Evolutionary conservation across 1,139 yeast genomes (phyloP), one percentile per base, ranked within the genome.

Genomic region (Magnusiomyces magnusii): DNA sequence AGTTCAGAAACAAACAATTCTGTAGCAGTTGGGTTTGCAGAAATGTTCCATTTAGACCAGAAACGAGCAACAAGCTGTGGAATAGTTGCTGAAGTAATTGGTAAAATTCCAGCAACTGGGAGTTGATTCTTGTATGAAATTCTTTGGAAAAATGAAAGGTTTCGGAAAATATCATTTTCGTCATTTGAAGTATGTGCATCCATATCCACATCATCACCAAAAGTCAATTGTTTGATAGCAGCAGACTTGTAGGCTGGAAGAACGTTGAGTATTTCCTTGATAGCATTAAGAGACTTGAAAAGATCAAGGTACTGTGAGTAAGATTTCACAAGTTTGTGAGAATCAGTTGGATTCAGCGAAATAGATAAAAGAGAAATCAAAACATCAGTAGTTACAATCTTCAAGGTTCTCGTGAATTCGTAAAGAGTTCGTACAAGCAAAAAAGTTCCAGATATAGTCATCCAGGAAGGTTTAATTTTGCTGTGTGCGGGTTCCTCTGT

Each of bases 391-490:
- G 61, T 57, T 9, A 65, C 52, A 25, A 60, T 55, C 34, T 64
- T 56, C 7, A 63, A 58, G 2, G 63, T 58, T 2, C 58, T 41
- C 15, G 63, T 59, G 19, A 56, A 60, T 49, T 66, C 69, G 49
- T 58, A 58, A 39, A 67, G 58, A 24, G 60, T 53, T 31, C 62
- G 60, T 27, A 62, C 57, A 13, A 64, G 41, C 2, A 61, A 52
- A 49, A 57, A 63, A 25, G 65, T 56, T 2, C 71, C 71, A 9
- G 57, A 57, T 5, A 36, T 47, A 13, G 68, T 59, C 25, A 65
- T 51, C 21, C 54, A 44, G 21, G 42, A 44, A 44, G 49, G 24
- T 7, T 44, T 44, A 10, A 25, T 44, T 23, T 23, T 17, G 3
- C n/a, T 5, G 5, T 19, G 24, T 19, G 17, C 5, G 44, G 36